Evolutionary conservation across 2,329 filamentous ascomycete genomes (phyloP).

Genomic region (Hyphodiscus sp.): DNA sequence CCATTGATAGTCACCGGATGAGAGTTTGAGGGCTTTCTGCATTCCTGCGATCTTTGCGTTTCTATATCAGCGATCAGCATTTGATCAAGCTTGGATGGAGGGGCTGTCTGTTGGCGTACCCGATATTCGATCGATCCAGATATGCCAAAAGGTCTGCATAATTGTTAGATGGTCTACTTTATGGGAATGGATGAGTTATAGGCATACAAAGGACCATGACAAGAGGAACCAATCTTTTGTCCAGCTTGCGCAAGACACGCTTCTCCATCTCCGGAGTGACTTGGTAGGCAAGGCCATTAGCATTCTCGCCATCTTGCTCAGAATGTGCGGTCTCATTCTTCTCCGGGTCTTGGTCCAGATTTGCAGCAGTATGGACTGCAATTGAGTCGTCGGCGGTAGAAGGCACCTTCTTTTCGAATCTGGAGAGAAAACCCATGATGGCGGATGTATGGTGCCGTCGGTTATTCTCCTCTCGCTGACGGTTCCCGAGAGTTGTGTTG

Average conservation of each 20-base stretch:
- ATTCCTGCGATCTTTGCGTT: slow-evolving; percentile 50
- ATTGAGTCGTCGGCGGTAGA: background rate
- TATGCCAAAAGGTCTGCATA: slow-evolving; percentile 38
- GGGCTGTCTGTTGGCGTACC: slow-evolving; percentile 23
- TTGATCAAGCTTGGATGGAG: background rate
- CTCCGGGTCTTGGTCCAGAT: background rate
- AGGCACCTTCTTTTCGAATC: slow-evolving; percentile 1
- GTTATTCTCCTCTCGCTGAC: too few relatives aligned
- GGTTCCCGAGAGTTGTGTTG: background rate
- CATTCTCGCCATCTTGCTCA: background rate
- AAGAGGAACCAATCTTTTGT: slow-evolving; percentile 46
- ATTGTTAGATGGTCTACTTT: background rate
- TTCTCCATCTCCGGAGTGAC: slow-evolving; percentile 33
- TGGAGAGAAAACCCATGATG: slow-evolving; percentile 6
- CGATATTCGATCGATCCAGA: slow-evolving; percentile 45
- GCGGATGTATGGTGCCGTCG: background rate
- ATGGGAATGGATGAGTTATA: background rate
- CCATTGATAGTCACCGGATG: slow-evolving; percentile 36
- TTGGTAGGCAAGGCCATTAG: background rate
- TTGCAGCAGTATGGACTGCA: background rate
- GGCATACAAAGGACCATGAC: slow-evolving; percentile 15
- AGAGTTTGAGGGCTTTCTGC: slow-evolving; percentile 40
- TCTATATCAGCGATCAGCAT: slow-evolving; percentile 24
- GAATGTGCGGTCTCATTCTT: background rate
- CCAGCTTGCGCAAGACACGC: slow-evolving; percentile 50